These are phyloP conservation scores for Lyophyllum decastes DNA, from an alignment of 768 basidiomycete species.

Conservation along the genomic window DNA sequence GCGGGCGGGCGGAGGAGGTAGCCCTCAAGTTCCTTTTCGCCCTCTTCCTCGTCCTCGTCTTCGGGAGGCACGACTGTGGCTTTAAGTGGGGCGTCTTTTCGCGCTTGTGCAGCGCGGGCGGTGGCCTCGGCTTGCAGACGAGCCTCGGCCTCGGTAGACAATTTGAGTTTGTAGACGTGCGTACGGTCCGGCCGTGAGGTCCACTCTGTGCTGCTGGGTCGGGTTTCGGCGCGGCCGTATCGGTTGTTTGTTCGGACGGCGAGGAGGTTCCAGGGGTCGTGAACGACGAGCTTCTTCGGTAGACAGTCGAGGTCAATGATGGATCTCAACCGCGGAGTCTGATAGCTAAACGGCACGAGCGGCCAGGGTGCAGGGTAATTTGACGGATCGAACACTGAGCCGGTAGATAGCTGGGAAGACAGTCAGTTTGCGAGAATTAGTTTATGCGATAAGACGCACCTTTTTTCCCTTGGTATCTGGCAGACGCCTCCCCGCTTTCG, in stretches of 20 bases:
- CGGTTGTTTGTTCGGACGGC: slow-evolving; percentile 10
- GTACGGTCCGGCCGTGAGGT: slow-evolving; percentile 28
- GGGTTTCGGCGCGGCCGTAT: neutral
- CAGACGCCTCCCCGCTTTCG: slow-evolving; percentile 4
- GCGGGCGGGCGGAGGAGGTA: slow-evolving; percentile 12
- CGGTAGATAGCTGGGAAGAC: slow-evolving; percentile 13
- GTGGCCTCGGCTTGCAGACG: slow-evolving; percentile 12
- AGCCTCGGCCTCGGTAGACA: slow-evolving; percentile 3
- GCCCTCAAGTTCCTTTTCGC: slow-evolving; percentile 3
- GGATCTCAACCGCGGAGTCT: slow-evolving; percentile 21
- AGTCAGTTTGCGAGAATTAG: neutral
- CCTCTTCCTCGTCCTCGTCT: neutral
- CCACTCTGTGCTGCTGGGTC: slow-evolving; percentile 21
- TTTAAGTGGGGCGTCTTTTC: neutral
- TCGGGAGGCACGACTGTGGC: neutral
- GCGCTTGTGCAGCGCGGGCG: slow-evolving; percentile 5
- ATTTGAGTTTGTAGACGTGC: slow-evolving; percentile 30
- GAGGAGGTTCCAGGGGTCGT: slow-evolving; percentile 42
- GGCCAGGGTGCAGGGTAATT: slow-evolving; percentile 45
- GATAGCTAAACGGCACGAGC: slow-evolving; percentile 34
- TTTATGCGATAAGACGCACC: neutral
- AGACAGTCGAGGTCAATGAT: slow-evolving; percentile 26
- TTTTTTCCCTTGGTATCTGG: neutral
- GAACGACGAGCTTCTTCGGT: slow-evolving; percentile 42
- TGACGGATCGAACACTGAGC: slow-evolving; percentile 28